Conservation (phyloP, 2,329 filamentous ascomycete genomes). For the Paecilomyces dactylethromorphus region DNA sequence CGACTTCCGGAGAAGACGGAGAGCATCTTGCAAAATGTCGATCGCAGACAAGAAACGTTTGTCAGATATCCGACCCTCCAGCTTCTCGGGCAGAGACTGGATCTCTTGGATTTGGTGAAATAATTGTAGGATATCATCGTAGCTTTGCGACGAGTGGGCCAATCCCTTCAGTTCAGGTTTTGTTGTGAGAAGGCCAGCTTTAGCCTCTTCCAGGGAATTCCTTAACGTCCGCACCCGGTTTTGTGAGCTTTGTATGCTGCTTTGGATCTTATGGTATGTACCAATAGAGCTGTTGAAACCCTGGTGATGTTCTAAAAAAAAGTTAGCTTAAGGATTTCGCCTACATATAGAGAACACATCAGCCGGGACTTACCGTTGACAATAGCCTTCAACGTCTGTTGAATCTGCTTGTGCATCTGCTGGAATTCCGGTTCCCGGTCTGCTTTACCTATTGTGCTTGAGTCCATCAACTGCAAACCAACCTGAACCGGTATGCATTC, state of each 20-base stretch:
- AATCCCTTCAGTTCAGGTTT: conserved; percentile 89
- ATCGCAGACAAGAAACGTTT: conserved; percentile 92
- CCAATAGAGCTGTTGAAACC: conserved; percentile 99
- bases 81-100: conserved; percentile 79
- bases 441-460: conserved; percentile 85
- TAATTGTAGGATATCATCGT: conserved; percentile 80
- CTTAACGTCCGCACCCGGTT: conserved; percentile 75
- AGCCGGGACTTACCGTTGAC: conserved; percentile 60
- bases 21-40: conserved; percentile 79
- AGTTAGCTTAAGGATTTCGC: conserved; percentile 5
- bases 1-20: conserved; percentile 75
- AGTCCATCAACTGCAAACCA: conserved; percentile 89
- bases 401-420: conserved; percentile 77
- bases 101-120: conserved; percentile 82
- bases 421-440: conserved; percentile 82
- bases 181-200: conserved; percentile 72
- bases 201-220: conserved; percentile 73
- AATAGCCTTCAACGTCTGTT: conserved; percentile 85
- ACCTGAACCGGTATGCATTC: conserved; percentile 91
- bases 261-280: conserved; percentile 97
- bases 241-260: conserved; percentile 84
- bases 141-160: conserved; percentile 78
- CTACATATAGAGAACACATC: not conserved
- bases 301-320: conserved; percentile 73
- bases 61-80: conserved; percentile 91